Evolutionary conservation across 495 filamentous ascomycete genomes (phyloP), one percentile per base, ranked within the genome.

Genomic region (Daldinia vernicosa): DNA sequence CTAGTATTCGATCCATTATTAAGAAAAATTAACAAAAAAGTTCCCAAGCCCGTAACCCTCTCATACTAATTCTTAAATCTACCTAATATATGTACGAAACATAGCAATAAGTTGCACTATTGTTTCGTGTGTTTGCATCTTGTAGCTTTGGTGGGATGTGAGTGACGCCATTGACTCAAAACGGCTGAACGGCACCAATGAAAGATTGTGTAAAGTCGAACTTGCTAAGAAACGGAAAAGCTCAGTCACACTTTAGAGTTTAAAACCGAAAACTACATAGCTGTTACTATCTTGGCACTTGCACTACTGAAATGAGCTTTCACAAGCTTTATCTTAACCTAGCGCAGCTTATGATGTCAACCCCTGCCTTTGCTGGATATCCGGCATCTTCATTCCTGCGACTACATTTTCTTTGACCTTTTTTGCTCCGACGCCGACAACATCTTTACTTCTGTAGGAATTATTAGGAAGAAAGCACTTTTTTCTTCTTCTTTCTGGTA

Each of bases 291-390:
- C 51, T 70, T 51, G 30, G 43, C n/a, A 35, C 28, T n/a, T n/a
- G 27, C 4, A 35, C 28, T 66, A 39, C 53, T 35, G 32, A 63
- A 62, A 55, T 63, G 64, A 64, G 63, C 64, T 47, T 64, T 60
- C 63, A 59, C 39, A 72, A 72, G 54, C 69, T 68, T 72, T 53
- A 11, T 28, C 26, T 72, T 53, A 11, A 22, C 26, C 54, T 68
- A 72, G 60, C 37, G 60, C 40, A n/a, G 28, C 9, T 33, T n/a
- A 66, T 73, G 70, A 73, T 73, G 70, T 69, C 70, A 73, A 69
- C 53, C 60, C 60, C 57, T 54, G 53, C 6, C 39, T 72, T 63
- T 58, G 30, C 53, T 35, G 53, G 53, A 30, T 61, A 32, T 50
- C 27, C 26, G 54, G 24, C 12, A 2, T 50, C 50, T 47, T 58